These are phyloP conservation scores for Talaromyces sp. DNA, from an alignment of 2,329 filamentous ascomycete species.

Conservation along the genomic window DNA sequence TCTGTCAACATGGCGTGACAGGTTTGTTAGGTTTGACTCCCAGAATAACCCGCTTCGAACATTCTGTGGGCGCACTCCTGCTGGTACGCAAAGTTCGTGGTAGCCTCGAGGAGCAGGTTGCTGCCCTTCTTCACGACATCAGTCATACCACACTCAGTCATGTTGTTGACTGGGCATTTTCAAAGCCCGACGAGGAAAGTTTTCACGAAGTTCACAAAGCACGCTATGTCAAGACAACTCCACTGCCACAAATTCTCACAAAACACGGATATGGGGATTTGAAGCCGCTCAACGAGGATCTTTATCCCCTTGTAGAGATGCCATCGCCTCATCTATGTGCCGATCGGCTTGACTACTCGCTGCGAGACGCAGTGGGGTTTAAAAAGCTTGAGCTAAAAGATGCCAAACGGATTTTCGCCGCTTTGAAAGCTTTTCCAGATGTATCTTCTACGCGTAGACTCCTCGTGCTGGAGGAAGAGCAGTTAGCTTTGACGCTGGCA, in stretches of 20 bases:
- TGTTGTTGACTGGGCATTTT: conserved; percentile 36
- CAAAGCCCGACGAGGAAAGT: conserved; percentile 32
- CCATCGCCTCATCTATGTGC: conserved; percentile 36
- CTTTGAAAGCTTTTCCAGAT: conserved; percentile 27
- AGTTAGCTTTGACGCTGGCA: conserved; percentile 28
- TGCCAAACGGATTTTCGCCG: conserved; percentile 21
- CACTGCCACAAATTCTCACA: conserved; percentile 29
- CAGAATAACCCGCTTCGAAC: conserved; percentile 35
- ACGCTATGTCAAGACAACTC: conserved; percentile 30
- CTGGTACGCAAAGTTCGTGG: conserved; percentile 34
- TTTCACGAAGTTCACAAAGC: conserved; percentile 39
- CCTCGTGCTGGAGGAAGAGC: conserved; percentile 27
- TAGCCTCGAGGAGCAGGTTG: conserved; percentile 33
- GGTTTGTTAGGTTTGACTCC: conserved; percentile 31
- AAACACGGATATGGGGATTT: conserved; percentile 26
- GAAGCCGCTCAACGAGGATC: conserved; percentile 32
- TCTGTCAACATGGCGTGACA: conserved; percentile 37
- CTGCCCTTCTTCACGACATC: conserved; percentile 38
- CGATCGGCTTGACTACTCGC: conserved; percentile 37
- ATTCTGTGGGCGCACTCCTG: conserved; percentile 38
- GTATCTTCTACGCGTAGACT: conserved; percentile 21
- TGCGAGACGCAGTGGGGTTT: conserved; percentile 33
- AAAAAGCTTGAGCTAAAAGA: conserved; percentile 27
- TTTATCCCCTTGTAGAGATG: conserved; percentile 36
- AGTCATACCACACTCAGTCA: conserved; percentile 39